A percentile compares a stretch with the other conserved stretches of the same genome.
Evolutionary conservation across 768 basidiomycete species (phyloP).

Genomic region (Mycena chlorophos): DNA sequence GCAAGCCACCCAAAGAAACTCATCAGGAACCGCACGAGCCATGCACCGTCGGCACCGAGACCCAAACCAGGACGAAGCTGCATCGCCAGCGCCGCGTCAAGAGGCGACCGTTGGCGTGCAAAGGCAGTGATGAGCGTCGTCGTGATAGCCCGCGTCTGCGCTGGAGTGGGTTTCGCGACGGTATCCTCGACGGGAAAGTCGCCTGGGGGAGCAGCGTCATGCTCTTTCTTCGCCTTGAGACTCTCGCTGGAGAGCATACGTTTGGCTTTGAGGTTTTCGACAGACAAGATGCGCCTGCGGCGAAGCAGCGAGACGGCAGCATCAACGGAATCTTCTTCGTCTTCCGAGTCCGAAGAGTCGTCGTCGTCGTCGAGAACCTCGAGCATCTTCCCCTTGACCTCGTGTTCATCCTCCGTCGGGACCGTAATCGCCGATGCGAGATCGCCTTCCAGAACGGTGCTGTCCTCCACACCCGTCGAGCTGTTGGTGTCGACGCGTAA

Average conservation of each 20-base stretch:
- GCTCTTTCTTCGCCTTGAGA: slow-evolving; percentile 9
- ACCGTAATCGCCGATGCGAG: slow-evolving; percentile 7
- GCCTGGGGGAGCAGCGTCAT: slow-evolving; percentile 6
- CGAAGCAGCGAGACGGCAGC: slow-evolving; percentile 2
- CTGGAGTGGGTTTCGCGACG: slow-evolving; percentile 16
- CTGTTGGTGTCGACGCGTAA: slow-evolving; percentile 2
- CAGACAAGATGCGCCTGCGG: background rate
- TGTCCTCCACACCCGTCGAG: background rate
- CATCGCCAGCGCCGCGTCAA: slow-evolving; percentile 76
- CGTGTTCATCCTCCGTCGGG: background rate
- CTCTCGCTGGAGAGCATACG: too few relatives aligned
- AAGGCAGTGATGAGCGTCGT: slow-evolving; percentile 22
- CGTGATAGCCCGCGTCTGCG: slow-evolving; percentile 5
- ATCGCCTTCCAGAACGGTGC: slow-evolving; percentile 4
- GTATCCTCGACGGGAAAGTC: slow-evolving; percentile 25
- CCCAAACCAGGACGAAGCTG: slow-evolving; percentile 74
- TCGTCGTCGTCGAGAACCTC: too few relatives aligned
- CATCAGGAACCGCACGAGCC: slow-evolving; percentile 81
- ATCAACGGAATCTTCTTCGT: background rate
- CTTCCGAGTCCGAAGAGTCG: background rate
- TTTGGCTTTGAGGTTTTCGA: slow-evolving; percentile 24
- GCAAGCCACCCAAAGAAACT: slow-evolving; percentile 77
- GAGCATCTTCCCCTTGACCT: background rate
- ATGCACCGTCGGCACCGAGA: slow-evolving; percentile 69
- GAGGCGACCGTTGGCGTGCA: slow-evolving; percentile 40